Base-by-base conservation (phyloP, 2,329 filamentous ascomycete species). In the Epichloe scottii region DNA sequence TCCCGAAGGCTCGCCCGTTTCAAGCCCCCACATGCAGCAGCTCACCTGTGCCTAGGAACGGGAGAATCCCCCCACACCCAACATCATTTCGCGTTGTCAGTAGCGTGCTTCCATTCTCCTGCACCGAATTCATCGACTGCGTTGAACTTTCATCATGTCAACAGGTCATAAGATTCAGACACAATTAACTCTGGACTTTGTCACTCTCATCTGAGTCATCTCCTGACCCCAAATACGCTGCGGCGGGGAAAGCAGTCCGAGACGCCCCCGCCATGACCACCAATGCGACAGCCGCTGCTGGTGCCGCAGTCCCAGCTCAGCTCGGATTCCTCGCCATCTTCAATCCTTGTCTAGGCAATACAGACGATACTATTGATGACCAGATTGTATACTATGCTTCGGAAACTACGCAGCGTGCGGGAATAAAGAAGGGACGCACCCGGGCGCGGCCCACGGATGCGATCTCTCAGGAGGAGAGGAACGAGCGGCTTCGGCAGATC, bases 371-470 rank as follows among this genome's bases (percentile, higher is more conserved):
- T 1, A 74, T 91, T 57, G 75, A 79, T 52, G 77, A 93, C 58
- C 89, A 98, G 69, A 88, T 97, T 56, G 87, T 96, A 59, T 98
- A 95, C 73, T 96, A 95, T 70, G 85, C 86, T 60, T 89, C 87
- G 5, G 67, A 76, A 50, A 69, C 65, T 50, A 71, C 72, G 3
- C 70, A 71, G 47, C 57, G 65, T 34, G 59, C 66, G 38, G 62
- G 65, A 34, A 68, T 66, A 47, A 70, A 69, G 51, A 68, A 68
- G 30, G 66, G 71, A 57, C 67, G 73, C 58, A 66, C 69, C 7
- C 66, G 66, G 33, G 65, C 67, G 30, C 67, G 68, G 17, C 70
- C 71, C 1, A 71, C 67, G 12, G 70, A 72, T 34, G 63, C 65
- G 49, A 56, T 76, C 30, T 74, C 74, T 2, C 69, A 78, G 46